phyloP scores from a whole-genome alignment of 345 rosid species.

The Syzygium aqueum region DNA sequence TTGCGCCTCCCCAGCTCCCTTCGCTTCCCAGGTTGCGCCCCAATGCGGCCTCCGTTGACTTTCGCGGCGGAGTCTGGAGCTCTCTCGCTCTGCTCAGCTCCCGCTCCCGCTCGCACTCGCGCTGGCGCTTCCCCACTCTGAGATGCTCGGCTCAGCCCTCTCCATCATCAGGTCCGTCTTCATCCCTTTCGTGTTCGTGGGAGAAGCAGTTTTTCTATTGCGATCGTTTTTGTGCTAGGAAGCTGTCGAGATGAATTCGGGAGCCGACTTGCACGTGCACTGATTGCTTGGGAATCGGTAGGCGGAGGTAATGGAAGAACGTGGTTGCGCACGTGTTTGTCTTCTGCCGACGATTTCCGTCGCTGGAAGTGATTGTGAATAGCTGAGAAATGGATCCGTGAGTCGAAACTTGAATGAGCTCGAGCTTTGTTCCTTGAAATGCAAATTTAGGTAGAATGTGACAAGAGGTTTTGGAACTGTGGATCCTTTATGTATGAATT shows the following conservation, averaged over 20 bases:
- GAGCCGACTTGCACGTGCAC: background rate
- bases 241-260: background rate
- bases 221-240: background rate
- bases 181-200: background rate
- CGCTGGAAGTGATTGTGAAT: background rate
- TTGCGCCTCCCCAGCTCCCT: constrained; percentile 16
- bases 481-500: background rate
- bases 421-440: background rate
- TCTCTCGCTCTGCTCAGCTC: constrained; percentile 8
- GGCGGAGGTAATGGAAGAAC: background rate
- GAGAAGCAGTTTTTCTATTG: background rate
- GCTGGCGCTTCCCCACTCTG: background rate
- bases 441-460: background rate
- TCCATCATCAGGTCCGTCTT: constrained; percentile 33
- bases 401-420: background rate
- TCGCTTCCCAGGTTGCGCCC: background rate
- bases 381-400: background rate
- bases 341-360: background rate
- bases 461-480: background rate
- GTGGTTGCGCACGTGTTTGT: background rate
- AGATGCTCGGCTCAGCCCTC: constrained; percentile 23
- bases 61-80: constrained; percentile 13
- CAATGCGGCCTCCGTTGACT: background rate
- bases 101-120: background rate
- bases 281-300: background rate